Evolutionary conservation across 495 filamentous ascomycete genomes (phyloP).

Genomic region (Daldinia vernicosa): DNA sequence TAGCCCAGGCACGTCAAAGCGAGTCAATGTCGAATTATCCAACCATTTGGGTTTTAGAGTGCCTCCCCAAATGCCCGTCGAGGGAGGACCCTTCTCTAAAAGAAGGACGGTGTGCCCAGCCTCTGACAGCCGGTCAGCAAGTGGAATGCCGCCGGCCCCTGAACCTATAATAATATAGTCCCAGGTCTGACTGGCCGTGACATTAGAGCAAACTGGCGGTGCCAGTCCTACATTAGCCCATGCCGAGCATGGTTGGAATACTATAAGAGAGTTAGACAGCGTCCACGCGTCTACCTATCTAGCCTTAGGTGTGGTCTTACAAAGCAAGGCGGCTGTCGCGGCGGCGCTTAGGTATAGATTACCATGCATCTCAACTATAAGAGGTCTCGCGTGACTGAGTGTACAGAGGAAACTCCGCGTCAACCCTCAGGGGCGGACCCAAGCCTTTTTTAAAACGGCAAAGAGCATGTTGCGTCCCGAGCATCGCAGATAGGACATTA

Average conservation of each 20-base stretch:
- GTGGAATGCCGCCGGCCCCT: constrained; percentile 65
- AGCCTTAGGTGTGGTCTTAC: constrained; percentile 26
- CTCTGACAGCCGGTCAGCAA: constrained; percentile 65
- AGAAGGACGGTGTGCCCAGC: constrained; percentile 64
- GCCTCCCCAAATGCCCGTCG: constrained; percentile 61
- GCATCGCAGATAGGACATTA: constrained; percentile 4
- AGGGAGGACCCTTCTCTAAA: constrained; percentile 65
- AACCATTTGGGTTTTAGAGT: constrained; percentile 64
- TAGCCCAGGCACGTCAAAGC: constrained; percentile 75
- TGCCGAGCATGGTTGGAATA: constrained; percentile 31
- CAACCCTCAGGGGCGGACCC: constrained; percentile 4
- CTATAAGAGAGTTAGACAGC: constrained; percentile 30
- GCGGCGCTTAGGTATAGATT: constrained; percentile 29
- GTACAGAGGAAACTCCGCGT: background rate
- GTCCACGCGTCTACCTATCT: background rate
- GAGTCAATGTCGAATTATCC: constrained; percentile 65
- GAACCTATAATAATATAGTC: constrained; percentile 70
- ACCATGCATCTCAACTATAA: constrained; percentile 28
- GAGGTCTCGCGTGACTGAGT: constrained; percentile 23
- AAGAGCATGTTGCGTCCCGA: background rate
- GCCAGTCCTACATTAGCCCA: constrained; percentile 36
- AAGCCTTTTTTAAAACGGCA: constrained; percentile 28
- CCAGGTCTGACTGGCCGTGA: constrained; percentile 53
- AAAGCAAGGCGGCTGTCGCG: constrained; percentile 31
- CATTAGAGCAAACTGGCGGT: constrained; percentile 43